Evolutionary conservation across 1,284 basidiomycete species (phyloP), one percentile per base, ranked within the genome.

Genomic region (Polyporus tsugae): DNA sequence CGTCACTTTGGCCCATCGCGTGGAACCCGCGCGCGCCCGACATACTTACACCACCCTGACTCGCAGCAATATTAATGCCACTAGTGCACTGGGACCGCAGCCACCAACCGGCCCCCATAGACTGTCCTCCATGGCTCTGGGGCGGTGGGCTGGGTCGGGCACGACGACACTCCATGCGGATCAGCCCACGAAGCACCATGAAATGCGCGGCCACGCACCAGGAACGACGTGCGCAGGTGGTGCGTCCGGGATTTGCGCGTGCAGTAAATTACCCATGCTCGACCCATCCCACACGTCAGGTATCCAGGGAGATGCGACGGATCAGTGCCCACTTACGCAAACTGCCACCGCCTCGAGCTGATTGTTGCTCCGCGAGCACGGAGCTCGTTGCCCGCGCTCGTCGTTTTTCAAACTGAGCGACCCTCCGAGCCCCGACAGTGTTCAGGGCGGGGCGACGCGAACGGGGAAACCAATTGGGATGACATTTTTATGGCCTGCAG

Each of bases 401-500:
- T 58, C 55, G 33, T 33, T 58, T 58, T 58, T 58, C 35, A 38
- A 58, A 33, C 55, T 25, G 52, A 55, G 52, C 52, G 52, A 35
- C 52, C 33, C 13, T 55, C 52, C 29, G 52, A 55, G 13, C 29
- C 29, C 52, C 25, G 52, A 55, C 29, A 19, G 4, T n/a, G 9
- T n/a, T 58, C 55, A 35, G 55, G 33, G 35, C 11, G 19, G 33
- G n/a, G 29, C 55, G 19, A 19, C 33, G 55, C 38, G 52, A 33
- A 60, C 59, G 64, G 36, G 25, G 39, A 38, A 49, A 52, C 55
- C 67, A 35, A 72, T 68, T 59, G 61, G 59, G 60, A 60, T 52
- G 52, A 57, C 63, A 63, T 58, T 67, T 62, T 62, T 70, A 70
- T 64, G 65, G 52, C 64, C 60, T 68, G 71, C 65, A 67, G 60